Evolutionary conservation across 192 early-diverging fungal species (phyloP).

Genomic region (Coemansia sp.): DNA sequence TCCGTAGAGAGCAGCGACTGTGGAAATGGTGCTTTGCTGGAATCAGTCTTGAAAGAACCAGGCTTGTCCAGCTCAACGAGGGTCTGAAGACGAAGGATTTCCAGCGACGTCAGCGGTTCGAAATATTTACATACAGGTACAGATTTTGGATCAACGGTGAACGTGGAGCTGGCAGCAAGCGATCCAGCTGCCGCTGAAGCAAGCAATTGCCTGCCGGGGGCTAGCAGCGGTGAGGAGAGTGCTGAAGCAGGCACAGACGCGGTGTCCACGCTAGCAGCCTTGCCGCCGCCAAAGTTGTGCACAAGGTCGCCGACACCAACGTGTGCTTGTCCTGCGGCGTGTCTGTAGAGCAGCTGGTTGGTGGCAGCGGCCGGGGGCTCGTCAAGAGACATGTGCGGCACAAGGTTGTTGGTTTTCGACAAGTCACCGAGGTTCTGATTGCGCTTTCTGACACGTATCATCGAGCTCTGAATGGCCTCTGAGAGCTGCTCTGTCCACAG

Average conservation of each 20-base stretch:
- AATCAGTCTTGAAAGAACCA: background rate
- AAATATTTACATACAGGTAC: conserved; percentile 17
- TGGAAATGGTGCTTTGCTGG: background rate
- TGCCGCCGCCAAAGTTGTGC: background rate
- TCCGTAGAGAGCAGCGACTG: background rate
- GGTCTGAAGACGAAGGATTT: conserved; percentile 31
- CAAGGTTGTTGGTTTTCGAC: background rate
- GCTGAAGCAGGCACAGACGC: background rate
- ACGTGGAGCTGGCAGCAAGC: background rate
- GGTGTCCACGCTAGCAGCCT: background rate
- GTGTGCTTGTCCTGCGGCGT: background rate
- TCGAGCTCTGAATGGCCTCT: conserved; percentile 44
- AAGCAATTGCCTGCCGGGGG: background rate
- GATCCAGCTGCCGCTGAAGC: background rate
- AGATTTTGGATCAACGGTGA: conserved; percentile 1
- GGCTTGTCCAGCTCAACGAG: conserved; percentile 5
- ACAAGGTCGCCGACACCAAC: background rate
- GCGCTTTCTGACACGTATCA: background rate
- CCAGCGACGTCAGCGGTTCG: conserved; percentile 33
- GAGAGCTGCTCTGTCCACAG: conserved; percentile 57
- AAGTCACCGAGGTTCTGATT: background rate
- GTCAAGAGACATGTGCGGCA: background rate
- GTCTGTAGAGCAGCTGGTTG: background rate
- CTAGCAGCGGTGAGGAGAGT: background rate
- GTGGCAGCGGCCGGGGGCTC: background rate